phyloP scores from a whole-genome alignment of 257 asterid species.

The Nicotiana benthamiana region DNA sequence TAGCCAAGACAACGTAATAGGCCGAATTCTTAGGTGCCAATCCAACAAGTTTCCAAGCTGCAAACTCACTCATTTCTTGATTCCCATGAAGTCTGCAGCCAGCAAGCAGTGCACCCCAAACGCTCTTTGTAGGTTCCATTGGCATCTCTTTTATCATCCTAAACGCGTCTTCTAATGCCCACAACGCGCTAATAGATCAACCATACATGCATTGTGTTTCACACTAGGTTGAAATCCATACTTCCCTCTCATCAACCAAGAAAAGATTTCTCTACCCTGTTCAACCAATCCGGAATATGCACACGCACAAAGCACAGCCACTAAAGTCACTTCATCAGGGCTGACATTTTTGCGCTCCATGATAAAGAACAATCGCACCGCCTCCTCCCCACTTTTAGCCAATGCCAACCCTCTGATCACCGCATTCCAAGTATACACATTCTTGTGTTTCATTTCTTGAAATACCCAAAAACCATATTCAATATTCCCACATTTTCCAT shows the following conservation, averaged over 20 bases:
- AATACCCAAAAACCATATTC: slow-evolving; percentile 41
- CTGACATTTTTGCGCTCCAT: slow-evolving; percentile 45
- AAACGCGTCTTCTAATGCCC: slow-evolving; percentile 42
- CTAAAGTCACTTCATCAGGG: slow-evolving; percentile 55
- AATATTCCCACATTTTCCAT: slow-evolving; percentile 50
- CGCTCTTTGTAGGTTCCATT: slow-evolving; percentile 37
- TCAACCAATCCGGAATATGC: slow-evolving; percentile 44
- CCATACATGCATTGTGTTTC: slow-evolving; percentile 59
- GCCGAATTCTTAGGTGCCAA: slow-evolving; percentile 44
- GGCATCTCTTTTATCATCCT: slow-evolving; percentile 45
- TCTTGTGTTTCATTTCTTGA: slow-evolving; percentile 38
- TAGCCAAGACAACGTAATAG: slow-evolving; percentile 44
- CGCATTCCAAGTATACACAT: slow-evolving; percentile 61
- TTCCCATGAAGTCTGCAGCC: slow-evolving; percentile 45
- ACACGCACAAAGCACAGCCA: slow-evolving; percentile 52
- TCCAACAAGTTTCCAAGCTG: slow-evolving; percentile 62
- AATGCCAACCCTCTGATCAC: slow-evolving; percentile 57
- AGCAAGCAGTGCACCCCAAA: slow-evolving; percentile 64
- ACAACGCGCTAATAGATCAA: slow-evolving; percentile 51
- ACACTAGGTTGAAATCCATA: slow-evolving; percentile 49
- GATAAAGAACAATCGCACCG: slow-evolving; percentile 40
- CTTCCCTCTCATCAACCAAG: slow-evolving; percentile 27
- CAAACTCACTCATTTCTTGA: slow-evolving; percentile 44
- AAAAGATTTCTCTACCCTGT: slow-evolving; percentile 42
- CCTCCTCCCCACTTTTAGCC: slow-evolving; percentile 48